Evolutionary conservation across 352 stramenopile genomes (phyloP).

Genomic region (Phytophthora constricta): DNA sequence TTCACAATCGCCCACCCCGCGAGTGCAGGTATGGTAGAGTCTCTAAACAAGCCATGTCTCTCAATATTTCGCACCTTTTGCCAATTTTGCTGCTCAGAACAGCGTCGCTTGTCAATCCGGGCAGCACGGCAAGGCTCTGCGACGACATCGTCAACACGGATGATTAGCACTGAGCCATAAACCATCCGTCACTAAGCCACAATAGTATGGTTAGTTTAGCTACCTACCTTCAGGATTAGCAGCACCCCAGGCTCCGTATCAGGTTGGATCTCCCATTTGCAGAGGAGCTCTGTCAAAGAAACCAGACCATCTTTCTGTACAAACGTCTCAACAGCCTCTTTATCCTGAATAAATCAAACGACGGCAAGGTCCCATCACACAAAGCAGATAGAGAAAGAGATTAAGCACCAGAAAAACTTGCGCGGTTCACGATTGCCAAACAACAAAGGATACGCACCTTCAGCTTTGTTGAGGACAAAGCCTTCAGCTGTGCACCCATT

Average conservation of each 20-base stretch:
- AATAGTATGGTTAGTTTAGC: too few species aligned
- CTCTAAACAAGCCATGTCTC: constrained; percentile 36
- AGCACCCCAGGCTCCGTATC: constrained; percentile 64
- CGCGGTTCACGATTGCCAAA: too few species aligned
- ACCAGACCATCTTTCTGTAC: constrained; percentile 55
- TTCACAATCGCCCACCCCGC: constrained; percentile 64
- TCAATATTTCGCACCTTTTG: constrained; percentile 51
- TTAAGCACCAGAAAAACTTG: constrained; percentile 1
- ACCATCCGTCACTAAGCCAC: not conserved
- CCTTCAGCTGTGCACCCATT: constrained; percentile 43
- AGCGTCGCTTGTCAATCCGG: constrained; percentile 51
- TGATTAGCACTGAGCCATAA: not conserved
- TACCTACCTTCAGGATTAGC: constrained; percentile 65
- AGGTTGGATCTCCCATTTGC: constrained; percentile 50
- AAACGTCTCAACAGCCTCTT: constrained; percentile 58
- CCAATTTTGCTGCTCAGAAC: constrained; percentile 63
- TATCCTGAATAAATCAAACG: constrained; percentile 41
- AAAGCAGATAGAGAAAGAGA: too few species aligned
- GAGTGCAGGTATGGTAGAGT: constrained; percentile 46
- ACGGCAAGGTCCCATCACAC: too few species aligned
- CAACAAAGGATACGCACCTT: constrained; percentile 39
- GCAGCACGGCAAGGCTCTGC: constrained; percentile 64
- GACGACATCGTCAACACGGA: not conserved
- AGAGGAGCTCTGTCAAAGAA: constrained; percentile 53
- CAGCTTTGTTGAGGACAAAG: constrained; percentile 39